Evolutionary conservation across 2,329 filamentous ascomycete species (phyloP).

Genomic region (Pleoardoris graminearum): DNA sequence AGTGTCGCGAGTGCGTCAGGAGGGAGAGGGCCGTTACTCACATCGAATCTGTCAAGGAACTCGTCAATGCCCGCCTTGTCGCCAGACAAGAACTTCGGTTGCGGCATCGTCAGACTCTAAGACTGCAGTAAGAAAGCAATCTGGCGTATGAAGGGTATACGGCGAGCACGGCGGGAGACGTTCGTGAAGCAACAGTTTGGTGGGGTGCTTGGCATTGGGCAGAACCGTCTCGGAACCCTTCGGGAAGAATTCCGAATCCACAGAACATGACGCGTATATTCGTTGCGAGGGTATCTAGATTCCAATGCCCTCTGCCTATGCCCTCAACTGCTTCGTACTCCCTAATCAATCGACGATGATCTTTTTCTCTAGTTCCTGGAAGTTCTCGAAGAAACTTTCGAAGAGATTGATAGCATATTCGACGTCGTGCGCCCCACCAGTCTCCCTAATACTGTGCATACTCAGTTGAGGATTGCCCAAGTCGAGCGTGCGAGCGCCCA

Average conservation of each 20-base stretch:
- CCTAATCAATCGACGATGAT: constrained; percentile 75
- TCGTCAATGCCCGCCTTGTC: constrained; percentile 74
- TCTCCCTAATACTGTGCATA: constrained; percentile 98
- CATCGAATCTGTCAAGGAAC: constrained; percentile 91
- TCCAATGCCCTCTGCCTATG: not conserved
- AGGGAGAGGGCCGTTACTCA: constrained; percentile 55
- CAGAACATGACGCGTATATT: not conserved
- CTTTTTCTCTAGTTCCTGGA: constrained; percentile 77
- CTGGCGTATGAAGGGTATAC: too few relatives aligned
- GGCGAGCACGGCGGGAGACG: constrained; percentile 10
- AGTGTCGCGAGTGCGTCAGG: constrained; percentile 14
- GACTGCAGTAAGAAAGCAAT: too few relatives aligned
- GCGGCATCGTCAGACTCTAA: constrained; percentile 37
- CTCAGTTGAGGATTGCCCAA: constrained; percentile 91
- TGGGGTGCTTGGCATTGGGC: constrained; percentile 34
- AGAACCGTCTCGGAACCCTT: constrained; percentile 11
- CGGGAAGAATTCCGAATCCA: constrained; percentile 9
- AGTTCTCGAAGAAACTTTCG: constrained; percentile 82
- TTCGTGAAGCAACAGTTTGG: constrained; percentile 16
- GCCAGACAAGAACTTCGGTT: constrained; percentile 71
- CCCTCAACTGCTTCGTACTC: constrained; percentile 25
- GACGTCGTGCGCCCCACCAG: constrained; percentile 83
- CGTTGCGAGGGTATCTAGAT: constrained; percentile 14
- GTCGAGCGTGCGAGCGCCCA: constrained; percentile 88
- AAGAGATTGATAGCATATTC: constrained; percentile 85